Conservation (phyloP, 345 rosid species). For the Citrus hindsii region DNA sequence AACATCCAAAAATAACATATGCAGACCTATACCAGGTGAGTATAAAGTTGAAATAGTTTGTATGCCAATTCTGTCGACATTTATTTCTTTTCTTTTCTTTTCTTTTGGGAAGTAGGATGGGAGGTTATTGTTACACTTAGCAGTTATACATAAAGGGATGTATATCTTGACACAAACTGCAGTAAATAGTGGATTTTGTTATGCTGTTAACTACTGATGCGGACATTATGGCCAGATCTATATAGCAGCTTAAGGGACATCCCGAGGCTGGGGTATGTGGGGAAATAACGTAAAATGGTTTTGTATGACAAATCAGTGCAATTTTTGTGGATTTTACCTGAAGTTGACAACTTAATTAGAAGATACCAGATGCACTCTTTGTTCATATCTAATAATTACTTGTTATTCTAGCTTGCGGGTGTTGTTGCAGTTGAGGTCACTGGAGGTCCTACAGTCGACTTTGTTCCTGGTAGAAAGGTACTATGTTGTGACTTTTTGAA, state of each 20-base stretch:
- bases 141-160: background rate
- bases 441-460: constrained; percentile 83
- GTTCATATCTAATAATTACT: background rate
- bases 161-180: background rate
- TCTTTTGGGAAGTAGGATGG: background rate
- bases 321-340: background rate
- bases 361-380: background rate
- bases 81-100: background rate
- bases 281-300: background rate
- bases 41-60: background rate
- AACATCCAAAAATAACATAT: constrained; percentile 72
- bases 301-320: background rate
- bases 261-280: background rate
- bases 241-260: background rate
- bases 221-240: background rate
- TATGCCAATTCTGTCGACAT: background rate
- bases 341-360: background rate
- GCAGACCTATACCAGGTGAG: constrained; percentile 73
- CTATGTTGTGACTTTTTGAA: constrained; percentile 6
- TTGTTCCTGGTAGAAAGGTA: constrained; percentile 92
- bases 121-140: background rate
- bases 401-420: constrained; percentile 71
- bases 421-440: constrained; percentile 96
- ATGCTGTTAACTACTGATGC: background rate
- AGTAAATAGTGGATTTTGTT: background rate